Evolutionary conservation across 495 filamentous ascomycete species (phyloP).

Genomic region (Opeltia flavorubescens): DNA sequence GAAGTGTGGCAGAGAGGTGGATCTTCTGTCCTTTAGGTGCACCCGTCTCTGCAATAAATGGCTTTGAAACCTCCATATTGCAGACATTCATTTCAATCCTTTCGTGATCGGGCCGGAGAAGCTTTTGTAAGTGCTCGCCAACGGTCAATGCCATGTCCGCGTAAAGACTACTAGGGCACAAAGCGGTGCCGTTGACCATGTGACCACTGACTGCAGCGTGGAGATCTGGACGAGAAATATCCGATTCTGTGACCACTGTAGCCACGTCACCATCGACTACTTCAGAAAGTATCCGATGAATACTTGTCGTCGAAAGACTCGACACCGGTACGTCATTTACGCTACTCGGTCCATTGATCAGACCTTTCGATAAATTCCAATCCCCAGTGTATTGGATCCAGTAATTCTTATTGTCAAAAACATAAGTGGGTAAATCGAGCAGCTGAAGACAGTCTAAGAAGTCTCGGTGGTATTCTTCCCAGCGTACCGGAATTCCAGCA

Average conservation of each 20-base stretch:
- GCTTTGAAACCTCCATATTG: conserved; percentile 46
- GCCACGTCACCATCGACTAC: conserved; percentile 34
- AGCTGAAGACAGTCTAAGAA: conserved; percentile 34
- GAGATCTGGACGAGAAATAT: conserved; percentile 37
- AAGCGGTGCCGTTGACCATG: conserved; percentile 37
- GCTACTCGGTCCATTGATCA: conserved; percentile 7
- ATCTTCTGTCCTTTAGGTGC: conserved; percentile 33
- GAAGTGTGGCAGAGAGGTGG: conserved; percentile 27
- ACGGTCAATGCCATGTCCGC: conserved; percentile 36
- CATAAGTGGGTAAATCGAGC: conserved; percentile 48
- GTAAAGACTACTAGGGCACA: conserved; percentile 30
- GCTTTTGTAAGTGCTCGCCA: conserved; percentile 30
- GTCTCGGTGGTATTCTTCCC: conserved; percentile 51
- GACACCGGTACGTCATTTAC: conserved; percentile 8
- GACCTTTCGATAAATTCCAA: conserved; percentile 26
- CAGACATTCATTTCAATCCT: conserved; percentile 38
- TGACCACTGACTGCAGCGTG: conserved; percentile 40
- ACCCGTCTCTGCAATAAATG: conserved; percentile 44
- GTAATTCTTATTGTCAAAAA: conserved; percentile 55
- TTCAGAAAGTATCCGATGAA: conserved; percentile 31
- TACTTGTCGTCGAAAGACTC: conserved; percentile 12
- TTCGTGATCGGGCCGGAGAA: conserved; percentile 28
- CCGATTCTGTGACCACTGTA: conserved; percentile 44
- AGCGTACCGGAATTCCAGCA: conserved; percentile 44
- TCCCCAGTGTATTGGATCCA: conserved; percentile 51